These are phyloP conservation scores for Cinchona pubescens DNA, from an alignment of 257 asterid species.

Conservation along the genomic window DNA sequence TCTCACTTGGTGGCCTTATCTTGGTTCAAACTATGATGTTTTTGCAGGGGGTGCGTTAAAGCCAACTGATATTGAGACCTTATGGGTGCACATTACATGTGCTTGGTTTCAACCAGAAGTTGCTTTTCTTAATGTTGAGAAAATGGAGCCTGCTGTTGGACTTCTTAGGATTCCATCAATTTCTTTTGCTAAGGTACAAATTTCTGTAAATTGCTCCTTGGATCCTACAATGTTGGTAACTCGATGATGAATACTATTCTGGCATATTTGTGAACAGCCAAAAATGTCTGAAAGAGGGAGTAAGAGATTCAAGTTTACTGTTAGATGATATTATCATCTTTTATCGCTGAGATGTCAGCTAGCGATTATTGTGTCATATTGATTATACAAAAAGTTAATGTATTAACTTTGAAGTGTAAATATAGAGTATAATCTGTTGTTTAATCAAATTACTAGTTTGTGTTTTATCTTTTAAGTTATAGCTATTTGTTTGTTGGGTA, in stretches of 20 bases:
- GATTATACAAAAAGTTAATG: background rate
- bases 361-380: background rate
- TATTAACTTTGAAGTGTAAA: constrained; percentile 1
- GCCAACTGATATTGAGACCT: constrained; percentile 72
- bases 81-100: constrained; percentile 96
- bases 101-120: constrained; percentile 97
- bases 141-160: constrained; percentile 96
- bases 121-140: constrained; percentile 61
- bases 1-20: background rate
- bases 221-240: background rate
- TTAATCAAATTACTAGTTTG: background rate
- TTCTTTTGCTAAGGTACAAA: constrained; percentile 65
- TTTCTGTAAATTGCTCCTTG: constrained; percentile 2
- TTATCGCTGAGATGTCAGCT: background rate
- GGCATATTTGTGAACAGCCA: constrained; percentile 3
- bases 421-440: background rate
- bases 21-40: constrained; percentile 3
- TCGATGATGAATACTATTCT: constrained; percentile 5
- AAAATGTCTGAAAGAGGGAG: background rate
- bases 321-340: background rate
- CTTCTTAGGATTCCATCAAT: constrained; percentile 63
- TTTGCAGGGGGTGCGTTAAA: constrained; percentile 91
- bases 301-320: background rate
- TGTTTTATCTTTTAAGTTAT: background rate
- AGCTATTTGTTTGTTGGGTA: background rate